Percentiles rank a stretch among this genome's conserved stretches.
Conservation (phyloP, 495 filamentous ascomycete species). For the Daldinia concentrica region DNA sequence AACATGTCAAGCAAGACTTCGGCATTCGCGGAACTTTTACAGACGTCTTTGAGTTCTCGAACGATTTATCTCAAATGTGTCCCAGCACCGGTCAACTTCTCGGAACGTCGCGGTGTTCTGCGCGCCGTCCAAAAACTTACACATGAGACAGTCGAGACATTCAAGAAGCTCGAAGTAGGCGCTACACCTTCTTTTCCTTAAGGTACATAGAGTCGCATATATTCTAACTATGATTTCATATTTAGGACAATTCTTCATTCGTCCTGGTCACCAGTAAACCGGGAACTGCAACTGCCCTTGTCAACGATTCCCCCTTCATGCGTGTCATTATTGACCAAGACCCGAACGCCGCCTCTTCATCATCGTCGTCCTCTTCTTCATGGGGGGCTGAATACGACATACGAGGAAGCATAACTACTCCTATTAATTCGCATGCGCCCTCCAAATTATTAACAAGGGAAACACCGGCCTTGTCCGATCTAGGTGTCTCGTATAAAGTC, state of each 20-base stretch:
- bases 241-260: constrained; percentile 52
- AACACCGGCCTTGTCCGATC: constrained; percentile 29
- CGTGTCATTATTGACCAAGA: constrained; percentile 33
- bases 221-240: constrained; percentile 1
- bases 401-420: constrained; percentile 36
- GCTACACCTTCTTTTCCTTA: not conserved
- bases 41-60: constrained; percentile 36
- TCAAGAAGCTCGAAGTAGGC: constrained; percentile 73
- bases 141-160: constrained; percentile 80
- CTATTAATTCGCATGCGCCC: constrained; percentile 24
- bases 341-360: not conserved
- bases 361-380: not conserved
- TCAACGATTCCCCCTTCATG: constrained; percentile 42
- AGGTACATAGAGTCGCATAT: not conserved
- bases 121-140: constrained; percentile 67
- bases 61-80: constrained; percentile 70
- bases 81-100: constrained; percentile 70
- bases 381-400: constrained; percentile 34
- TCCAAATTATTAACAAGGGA: constrained; percentile 12
- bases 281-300: constrained; percentile 33
- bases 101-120: constrained; percentile 76
- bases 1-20: constrained; percentile 37
- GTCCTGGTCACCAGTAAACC: constrained; percentile 48
- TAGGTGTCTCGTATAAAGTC: constrained; percentile 43
- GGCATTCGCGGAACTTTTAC: constrained; percentile 41